Base-by-base conservation (phyloP, 2,329 filamentous ascomycete species). In the Mycocentrospora acerina region DNA sequence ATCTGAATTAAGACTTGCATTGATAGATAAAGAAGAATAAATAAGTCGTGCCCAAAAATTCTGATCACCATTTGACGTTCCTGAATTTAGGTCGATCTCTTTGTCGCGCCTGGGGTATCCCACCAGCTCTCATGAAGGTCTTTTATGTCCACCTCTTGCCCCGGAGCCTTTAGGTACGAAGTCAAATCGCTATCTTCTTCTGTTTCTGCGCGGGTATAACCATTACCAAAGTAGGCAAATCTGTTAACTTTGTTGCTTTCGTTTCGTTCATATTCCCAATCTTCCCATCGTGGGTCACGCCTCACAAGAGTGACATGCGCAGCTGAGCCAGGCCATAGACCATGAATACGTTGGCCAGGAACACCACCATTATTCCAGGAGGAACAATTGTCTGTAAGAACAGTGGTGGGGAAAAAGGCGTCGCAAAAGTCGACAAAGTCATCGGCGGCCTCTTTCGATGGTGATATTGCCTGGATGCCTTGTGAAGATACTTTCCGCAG, bases 91-190 rank as follows among this genome's bases (percentile, higher is more conserved):
- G 18, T 16, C 10, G 38, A 15, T 29, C 55, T 59, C 44, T 51
- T 56, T 8, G 24, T 43, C 26, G 51, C 44, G 11, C 59, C 60
- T 4, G 58, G 60, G 2, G 61, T 12, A 40, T 65, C 56, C 55
- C 59, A 86, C 85, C 85, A 89, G 13, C 74, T 74, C 71, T 89
- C 85, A 59, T 88, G 79, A 35, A 85, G 59, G 29, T 79, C 74
- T 47, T 74, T 73, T 44, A 88, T 63, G 57, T 87, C 80, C 27
- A 82, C 71, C 24, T 78, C 70, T 24, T 72, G 72, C 6, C 45
- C 53, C 0, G 78, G 77, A 19, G 74, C 52, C 47, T 69, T 77
- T 38, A 89, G 60, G 71, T 88, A 86, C 8, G 76, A 69, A 9
- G 81, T 85, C 58, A 86, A 69, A 51, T 87, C 82, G 3, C 71